These are phyloP conservation scores for Hylodesmum podocarpum DNA, from an alignment of 306 rosid genomes.

Conservation along the genomic window DNA sequence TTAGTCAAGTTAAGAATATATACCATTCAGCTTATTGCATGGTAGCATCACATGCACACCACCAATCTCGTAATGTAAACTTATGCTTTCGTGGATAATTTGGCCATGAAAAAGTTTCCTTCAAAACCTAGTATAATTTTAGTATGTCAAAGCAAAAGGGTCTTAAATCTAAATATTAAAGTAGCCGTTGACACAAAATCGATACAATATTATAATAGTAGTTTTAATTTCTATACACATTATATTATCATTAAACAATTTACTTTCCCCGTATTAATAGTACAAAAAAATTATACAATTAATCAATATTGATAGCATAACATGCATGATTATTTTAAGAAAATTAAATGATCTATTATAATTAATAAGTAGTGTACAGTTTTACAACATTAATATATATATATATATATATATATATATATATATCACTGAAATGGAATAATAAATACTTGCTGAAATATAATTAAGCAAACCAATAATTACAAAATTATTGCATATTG, in stretches of 20 bases:
- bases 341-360: too few species aligned
- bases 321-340: too few species aligned
- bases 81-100: neutral
- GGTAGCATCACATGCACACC: slow-evolving; percentile 14
- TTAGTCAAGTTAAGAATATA: neutral
- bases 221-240: neutral
- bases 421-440: neutral
- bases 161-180: slow-evolving; percentile 1
- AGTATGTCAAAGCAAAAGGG: slow-evolving; percentile 2
- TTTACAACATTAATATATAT: too few species aligned
- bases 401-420: too few species aligned
- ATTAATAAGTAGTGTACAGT: too few species aligned
- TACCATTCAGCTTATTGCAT: neutral
- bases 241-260: neutral
- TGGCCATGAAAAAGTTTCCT: slow-evolving; percentile 13
- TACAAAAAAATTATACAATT: too few species aligned
- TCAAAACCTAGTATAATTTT: slow-evolving; percentile 31
- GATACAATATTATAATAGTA: neutral
- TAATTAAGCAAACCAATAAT: neutral
- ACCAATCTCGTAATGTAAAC: slow-evolving; percentile 35
- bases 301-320: too few species aligned
- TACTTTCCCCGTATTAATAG: too few species aligned
- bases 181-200: slow-evolving; percentile 44
- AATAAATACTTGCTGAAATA: neutral
- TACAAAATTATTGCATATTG: slow-evolving; percentile 1